A percentile compares a stretch with the other conserved stretches of the same genome.
Conservation (phyloP, 768 basidiomycete genomes). For the Suillus luteus region DNA sequence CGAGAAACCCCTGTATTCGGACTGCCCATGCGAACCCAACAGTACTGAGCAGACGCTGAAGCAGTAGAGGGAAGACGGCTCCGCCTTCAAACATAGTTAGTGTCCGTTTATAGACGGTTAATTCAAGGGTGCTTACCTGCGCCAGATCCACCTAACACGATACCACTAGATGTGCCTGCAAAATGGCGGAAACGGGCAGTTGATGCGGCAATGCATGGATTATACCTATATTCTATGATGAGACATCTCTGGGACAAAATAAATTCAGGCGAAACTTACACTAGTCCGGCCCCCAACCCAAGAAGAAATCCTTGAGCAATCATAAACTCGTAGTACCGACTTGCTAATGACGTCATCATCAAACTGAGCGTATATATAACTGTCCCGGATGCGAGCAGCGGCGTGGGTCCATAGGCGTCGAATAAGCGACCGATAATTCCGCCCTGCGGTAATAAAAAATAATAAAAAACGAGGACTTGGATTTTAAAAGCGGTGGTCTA, state of each 20-base stretch:
- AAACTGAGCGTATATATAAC: conserved; percentile 47
- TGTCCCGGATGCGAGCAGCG: conserved; percentile 51
- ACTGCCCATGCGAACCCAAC: conserved; percentile 30
- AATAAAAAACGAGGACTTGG: conserved; percentile 3
- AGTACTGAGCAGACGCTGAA: conserved; percentile 18
- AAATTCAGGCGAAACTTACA: conserved; percentile 3
- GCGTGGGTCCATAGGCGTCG: conserved; percentile 53
- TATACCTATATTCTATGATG: conserved; percentile 3
- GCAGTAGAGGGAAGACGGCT: not conserved
- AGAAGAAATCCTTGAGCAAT: conserved; percentile 10
- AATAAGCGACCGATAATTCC: conserved; percentile 54
- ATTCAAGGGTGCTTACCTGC: conserved; percentile 13
- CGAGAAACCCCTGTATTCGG: conserved; percentile 16
- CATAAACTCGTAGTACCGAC: conserved; percentile 11
- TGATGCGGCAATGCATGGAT: conserved; percentile 1
- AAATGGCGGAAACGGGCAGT: conserved; percentile 1
- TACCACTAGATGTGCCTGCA: conserved; percentile 3
- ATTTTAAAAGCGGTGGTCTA: conserved; percentile 15
- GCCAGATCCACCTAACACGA: conserved; percentile 3
- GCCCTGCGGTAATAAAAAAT: conserved; percentile 38
- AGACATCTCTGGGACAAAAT: not conserved
- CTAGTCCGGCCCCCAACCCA: conserved; percentile 5
- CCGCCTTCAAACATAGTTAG: not conserved
- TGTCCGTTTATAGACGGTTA: not conserved
- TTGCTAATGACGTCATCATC: conserved; percentile 54